Percentiles rank a stretch among this genome's conserved stretches.
Conservation (phyloP, 495 filamentous ascomycete genomes). For the Beverwykella pulmonaria region DNA sequence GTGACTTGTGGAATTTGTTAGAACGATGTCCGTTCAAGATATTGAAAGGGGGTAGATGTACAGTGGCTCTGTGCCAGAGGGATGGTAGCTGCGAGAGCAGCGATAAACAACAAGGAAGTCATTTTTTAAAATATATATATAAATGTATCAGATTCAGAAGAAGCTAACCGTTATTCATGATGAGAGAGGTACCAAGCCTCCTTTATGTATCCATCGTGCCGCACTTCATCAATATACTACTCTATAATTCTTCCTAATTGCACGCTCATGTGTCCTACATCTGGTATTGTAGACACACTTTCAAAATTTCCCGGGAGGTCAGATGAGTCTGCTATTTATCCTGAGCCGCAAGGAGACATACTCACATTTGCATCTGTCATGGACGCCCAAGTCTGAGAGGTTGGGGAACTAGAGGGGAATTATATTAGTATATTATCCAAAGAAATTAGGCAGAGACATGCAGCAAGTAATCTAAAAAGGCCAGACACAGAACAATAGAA, state of each 20-base stretch:
- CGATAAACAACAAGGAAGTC: neutral
- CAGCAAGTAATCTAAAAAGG: neutral
- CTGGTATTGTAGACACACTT: neutral
- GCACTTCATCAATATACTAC: neutral
- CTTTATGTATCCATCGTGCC: neutral
- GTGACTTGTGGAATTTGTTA: slow-evolving; percentile 3
- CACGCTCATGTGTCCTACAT: neutral
- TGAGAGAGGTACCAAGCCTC: neutral
- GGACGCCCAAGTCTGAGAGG: neutral
- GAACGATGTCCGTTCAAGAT: neutral
- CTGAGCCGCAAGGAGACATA: neutral
- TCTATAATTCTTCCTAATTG: too few relatives aligned
- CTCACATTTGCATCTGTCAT: neutral
- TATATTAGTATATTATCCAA: neutral
- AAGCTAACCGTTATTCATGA: neutral
- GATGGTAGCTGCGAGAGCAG: slow-evolving; percentile 10
- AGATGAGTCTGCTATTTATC: neutral
- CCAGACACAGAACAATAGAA: neutral
- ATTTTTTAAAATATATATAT: neutral
- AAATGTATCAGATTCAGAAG: neutral
- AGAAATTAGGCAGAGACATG: slow-evolving; percentile 1
- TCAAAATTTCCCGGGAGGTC: neutral
- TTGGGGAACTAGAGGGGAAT: neutral
- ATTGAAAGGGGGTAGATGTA: neutral
- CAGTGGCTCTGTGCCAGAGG: slow-evolving; percentile 8